Evolutionary conservation across 2,329 filamentous ascomycete genomes (phyloP), one percentile per base, ranked within the genome.

Genomic region (Whalleya microplaca): DNA sequence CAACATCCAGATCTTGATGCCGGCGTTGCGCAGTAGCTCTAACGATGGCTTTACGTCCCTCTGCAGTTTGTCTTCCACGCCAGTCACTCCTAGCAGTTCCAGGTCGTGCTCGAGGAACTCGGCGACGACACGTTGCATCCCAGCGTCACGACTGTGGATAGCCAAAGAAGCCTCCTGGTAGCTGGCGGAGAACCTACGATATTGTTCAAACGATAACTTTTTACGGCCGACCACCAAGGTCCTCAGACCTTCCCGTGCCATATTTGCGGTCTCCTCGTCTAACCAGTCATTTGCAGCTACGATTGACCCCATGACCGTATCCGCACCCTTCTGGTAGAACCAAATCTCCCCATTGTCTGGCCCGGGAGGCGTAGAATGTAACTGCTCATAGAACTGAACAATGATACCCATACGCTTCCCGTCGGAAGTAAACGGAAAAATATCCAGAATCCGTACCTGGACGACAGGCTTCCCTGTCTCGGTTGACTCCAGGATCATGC

Each of bases 1-100:
- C 71, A 99, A 80, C 95, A 99, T 99, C 95, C 95, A 99, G 48
- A 99, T 98, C 74, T 98, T 98, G 76, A 99, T 95, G 21, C 95
- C 95, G 0, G 95, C 95, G 68, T 99, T 99, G 64, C 95, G 91
- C 50, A 99, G 84, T 4, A 99, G 84, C 73, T 99, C 96, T 5
- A 99, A 81, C 0, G 92, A 96, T 1, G 94, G 90, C 73, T 98
- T 99, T 69, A 99, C 95, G 69, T 98, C 92, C 61, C 88, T 88
- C 72, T 99, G 95, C 12, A 99, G 84, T 71, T 96, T 96, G 75
- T 99, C 95, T 74, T 99, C 96, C 0, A 99, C 95, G 62, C 95
- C 95, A 1, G 95, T 99, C 12, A 99, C 93, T n/a, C 95, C 95
- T 1, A 98, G 83, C 5, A 99, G 84, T 71, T 99, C 95, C 0